Percentiles rank a stretch among this genome's conserved stretches.
Conservation (phyloP, 2,329 filamentous ascomycete genomes). For the Colletotrichum eremochloae region DNA sequence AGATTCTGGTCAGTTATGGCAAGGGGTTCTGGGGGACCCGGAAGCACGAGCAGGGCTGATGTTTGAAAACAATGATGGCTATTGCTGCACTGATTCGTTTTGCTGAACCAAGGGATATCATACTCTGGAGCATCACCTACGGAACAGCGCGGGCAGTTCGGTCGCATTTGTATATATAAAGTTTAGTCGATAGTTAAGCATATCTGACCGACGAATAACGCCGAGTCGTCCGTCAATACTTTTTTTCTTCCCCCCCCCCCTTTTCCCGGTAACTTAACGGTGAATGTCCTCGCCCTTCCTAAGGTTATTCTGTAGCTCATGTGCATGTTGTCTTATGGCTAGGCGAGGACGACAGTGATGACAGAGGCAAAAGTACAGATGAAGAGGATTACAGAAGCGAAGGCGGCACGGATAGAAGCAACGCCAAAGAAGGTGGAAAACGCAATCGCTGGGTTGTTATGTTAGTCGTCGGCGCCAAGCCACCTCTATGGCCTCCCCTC, state of each 20-base stretch:
- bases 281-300: not conserved
- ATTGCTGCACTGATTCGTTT: not conserved
- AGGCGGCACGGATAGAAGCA: not conserved
- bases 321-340: too few species aligned
- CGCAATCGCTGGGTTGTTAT: not conserved
- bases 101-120: too few species aligned
- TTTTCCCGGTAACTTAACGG: not conserved
- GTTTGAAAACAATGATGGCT: too few species aligned
- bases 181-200: not conserved
- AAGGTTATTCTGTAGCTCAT: not conserved
- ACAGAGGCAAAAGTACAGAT: not conserved
- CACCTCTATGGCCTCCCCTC: not conserved
- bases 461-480: not conserved
- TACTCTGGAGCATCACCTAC: not conserved
- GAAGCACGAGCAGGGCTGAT: conserved; percentile 6
- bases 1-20: conserved; percentile 76
- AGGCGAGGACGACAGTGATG: too few species aligned
- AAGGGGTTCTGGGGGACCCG: conserved; percentile 72
- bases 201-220: not conserved
- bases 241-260: too few species aligned
- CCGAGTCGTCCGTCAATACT: not conserved
- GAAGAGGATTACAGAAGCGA: not conserved
- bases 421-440: not conserved
- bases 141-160: not conserved
- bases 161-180: not conserved